A percentile compares a stretch with the other conserved stretches of the same genome.
These are phyloP conservation scores for Candida berthetii DNA, from an alignment of 805 yeast species.

Conservation along the genomic window DNA sequence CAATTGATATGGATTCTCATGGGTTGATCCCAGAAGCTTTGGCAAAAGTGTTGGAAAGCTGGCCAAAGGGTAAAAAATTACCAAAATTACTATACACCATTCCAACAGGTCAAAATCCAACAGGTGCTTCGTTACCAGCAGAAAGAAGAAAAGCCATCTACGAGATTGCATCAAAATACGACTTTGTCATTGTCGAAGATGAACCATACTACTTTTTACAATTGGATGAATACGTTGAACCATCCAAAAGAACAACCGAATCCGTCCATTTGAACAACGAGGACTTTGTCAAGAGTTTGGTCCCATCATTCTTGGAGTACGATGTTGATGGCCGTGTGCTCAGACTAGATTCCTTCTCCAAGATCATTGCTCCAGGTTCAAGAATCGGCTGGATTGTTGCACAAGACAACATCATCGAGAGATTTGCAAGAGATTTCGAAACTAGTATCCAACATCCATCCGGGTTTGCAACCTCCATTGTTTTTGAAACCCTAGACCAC, in stretches of 20 bases:
- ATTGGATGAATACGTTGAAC: conserved; percentile 25
- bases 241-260: conserved; percentile 34
- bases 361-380: conserved; percentile 61
- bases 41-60: conserved; percentile 45
- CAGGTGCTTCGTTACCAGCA: conserved; percentile 47
- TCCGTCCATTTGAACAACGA: conserved; percentile 29
- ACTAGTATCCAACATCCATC: conserved; percentile 36
- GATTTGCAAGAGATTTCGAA: conserved; percentile 22
- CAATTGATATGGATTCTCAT: conserved; percentile 26
- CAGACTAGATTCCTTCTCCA: conserved; percentile 59
- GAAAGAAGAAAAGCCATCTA: conserved; percentile 45
- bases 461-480: conserved; percentile 50
- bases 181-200: conserved; percentile 59
- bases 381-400: conserved; percentile 56
- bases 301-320: conserved; percentile 42
- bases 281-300: conserved; percentile 35
- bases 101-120: conserved; percentile 71
- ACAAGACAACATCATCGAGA: conserved; percentile 37
- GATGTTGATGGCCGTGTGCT: conserved; percentile 61
- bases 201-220: conserved; percentile 64
- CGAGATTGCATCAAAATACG: conserved; percentile 45
- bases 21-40: conserved; percentile 49
- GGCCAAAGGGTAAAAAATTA: conserved; percentile 49
- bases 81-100: conserved; percentile 62
- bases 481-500: conserved; percentile 29